Conservation (phyloP, 1,284 basidiomycete genomes). For the Acaromyces ingoldii region DNA sequence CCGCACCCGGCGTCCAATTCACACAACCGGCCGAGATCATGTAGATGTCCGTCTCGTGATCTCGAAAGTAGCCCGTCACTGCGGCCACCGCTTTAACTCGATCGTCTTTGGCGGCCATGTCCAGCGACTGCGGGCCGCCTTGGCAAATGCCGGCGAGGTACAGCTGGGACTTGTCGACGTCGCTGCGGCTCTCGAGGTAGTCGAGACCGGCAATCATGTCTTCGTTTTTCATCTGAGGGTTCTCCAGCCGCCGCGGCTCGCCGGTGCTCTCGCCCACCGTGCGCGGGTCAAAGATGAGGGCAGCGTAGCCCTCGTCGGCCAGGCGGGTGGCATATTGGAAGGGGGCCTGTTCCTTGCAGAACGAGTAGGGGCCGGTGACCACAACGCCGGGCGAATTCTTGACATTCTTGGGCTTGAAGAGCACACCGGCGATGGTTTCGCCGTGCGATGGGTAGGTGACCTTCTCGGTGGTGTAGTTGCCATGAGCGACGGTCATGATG, state of each 20-base stretch:
- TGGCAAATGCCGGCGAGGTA: constrained; percentile 3
- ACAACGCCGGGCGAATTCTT: not conserved
- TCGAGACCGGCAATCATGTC: constrained; percentile 2
- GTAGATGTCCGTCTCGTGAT: not conserved
- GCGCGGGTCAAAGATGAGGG: constrained; percentile 4
- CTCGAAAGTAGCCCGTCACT: not conserved
- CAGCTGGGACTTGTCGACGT: not conserved
- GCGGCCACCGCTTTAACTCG: not conserved
- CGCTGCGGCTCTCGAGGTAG: not conserved
- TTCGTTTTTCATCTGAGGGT: constrained; percentile 6
- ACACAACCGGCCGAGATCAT: not conserved
- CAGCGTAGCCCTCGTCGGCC: constrained; percentile 1
- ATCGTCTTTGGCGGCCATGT: not conserved
- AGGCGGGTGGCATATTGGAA: constrained; percentile 2
- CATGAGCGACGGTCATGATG: too few relatives aligned
- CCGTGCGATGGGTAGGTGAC: not conserved
- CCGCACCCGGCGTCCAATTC: not conserved
- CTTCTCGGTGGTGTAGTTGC: not conserved
- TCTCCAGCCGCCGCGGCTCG: not conserved
- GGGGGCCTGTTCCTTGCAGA: not conserved
- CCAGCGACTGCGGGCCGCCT: not conserved
- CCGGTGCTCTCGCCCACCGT: constrained; percentile 5
- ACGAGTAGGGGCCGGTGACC: not conserved
- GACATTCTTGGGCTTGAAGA: not conserved
- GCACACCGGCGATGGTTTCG: not conserved